These are phyloP conservation scores for Fusarium coicis DNA, from an alignment of 2,329 filamentous ascomycete genomes.

Conservation along the genomic window DNA sequence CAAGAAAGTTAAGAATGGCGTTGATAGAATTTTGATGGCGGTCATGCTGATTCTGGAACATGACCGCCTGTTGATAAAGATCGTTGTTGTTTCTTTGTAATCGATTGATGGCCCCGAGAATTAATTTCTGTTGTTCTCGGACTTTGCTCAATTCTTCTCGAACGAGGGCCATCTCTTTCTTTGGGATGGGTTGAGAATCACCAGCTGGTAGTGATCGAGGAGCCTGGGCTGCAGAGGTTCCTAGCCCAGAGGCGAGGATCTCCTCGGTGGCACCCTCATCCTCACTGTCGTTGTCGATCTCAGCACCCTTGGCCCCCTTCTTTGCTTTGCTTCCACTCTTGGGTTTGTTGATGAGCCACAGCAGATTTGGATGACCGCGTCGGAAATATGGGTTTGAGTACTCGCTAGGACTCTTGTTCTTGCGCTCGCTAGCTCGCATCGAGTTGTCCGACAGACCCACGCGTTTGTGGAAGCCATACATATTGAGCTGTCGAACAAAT, in stretches of 20 bases:
- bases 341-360: constrained; percentile 97
- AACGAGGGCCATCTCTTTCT: constrained; percentile 81
- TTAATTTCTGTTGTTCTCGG: constrained; percentile 86
- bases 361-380: constrained; percentile 87
- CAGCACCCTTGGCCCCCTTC: constrained; percentile 70
- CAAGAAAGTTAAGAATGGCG: constrained; percentile 96
- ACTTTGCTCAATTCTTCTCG: constrained; percentile 84
- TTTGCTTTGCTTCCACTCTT: constrained; percentile 75
- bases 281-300: constrained; percentile 78
- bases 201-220: constrained; percentile 53
- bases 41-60: constrained; percentile 91
- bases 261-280: constrained; percentile 60
- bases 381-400: constrained; percentile 98
- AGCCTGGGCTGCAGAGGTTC: constrained; percentile 32
- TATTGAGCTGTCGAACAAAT: constrained; percentile 94
- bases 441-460: constrained; percentile 95
- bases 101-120: constrained; percentile 82
- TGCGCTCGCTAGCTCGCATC: constrained; percentile 95
- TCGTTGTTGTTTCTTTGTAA: constrained; percentile 88
- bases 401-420: constrained; percentile 97
- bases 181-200: constrained; percentile 62
- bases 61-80: constrained; percentile 85
- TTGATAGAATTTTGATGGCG: constrained; percentile 99
- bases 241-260: constrained; percentile 35
- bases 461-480: constrained; percentile 98